Evolutionary conservation across 129 eudicot species (phyloP).

Genomic region (Smallanthus sonchifolius): DNA sequence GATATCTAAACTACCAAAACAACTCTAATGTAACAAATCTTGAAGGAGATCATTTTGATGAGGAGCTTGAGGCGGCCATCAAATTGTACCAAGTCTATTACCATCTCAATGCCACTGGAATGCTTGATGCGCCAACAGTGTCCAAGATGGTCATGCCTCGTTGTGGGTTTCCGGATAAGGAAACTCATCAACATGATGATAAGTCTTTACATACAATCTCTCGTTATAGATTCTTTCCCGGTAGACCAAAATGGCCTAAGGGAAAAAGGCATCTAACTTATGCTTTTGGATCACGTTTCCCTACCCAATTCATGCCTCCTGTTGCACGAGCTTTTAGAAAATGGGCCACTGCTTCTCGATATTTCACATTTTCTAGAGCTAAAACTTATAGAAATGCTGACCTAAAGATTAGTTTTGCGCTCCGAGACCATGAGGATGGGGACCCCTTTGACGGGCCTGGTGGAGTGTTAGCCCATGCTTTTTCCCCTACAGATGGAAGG

Average conservation of each 20-base stretch:
- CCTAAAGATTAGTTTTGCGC: constrained; percentile 23
- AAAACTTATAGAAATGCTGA: constrained; percentile 23
- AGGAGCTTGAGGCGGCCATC: constrained; percentile 25
- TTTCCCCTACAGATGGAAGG: constrained; percentile 35
- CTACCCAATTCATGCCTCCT: constrained; percentile 16
- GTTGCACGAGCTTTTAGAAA: constrained; percentile 25
- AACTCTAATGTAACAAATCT: constrained; percentile 4
- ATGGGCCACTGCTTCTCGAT: constrained; percentile 22
- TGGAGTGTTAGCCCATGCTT: constrained; percentile 38
- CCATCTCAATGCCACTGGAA: constrained; percentile 32
- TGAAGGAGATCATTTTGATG: constrained; percentile 28
- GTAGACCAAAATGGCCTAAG: constrained; percentile 25
- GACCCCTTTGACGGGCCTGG: constrained; percentile 38
- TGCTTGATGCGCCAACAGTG: constrained; percentile 25
- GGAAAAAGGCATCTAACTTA: constrained; percentile 21
- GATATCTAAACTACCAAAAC: constrained; percentile 31
- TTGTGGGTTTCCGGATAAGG: constrained; percentile 37
- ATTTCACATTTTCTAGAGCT: constrained; percentile 31
- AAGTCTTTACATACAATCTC: constrained; percentile 22
- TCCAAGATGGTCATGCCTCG: constrained; percentile 29
- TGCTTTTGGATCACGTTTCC: constrained; percentile 28
- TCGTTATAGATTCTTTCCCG: constrained; percentile 13
- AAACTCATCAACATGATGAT: constrained; percentile 3
- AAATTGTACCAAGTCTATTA: constrained; percentile 37
- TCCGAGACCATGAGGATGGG: constrained; percentile 35